These are phyloP conservation scores for Fusarium sp. DNA, from an alignment of 2,329 filamentous ascomycete genomes.

Conservation along the genomic window DNA sequence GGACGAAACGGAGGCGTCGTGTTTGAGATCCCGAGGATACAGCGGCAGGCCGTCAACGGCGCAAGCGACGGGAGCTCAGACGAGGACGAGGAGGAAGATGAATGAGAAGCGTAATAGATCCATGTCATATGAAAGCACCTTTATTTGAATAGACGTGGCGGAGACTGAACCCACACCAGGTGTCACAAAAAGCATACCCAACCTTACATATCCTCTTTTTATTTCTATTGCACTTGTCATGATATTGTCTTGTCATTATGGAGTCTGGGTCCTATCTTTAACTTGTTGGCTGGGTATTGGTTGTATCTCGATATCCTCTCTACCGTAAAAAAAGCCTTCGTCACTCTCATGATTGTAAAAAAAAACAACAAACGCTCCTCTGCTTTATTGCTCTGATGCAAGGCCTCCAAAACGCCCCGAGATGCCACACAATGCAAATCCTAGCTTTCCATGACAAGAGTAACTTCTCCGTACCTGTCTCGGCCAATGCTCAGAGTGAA, in stretches of 20 bases:
- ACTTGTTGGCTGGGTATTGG: constrained; percentile 29
- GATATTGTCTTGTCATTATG: constrained; percentile 6
- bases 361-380: not conserved
- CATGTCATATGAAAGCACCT: constrained; percentile 22
- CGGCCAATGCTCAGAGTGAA: not conserved
- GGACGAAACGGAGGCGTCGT: constrained; percentile 86
- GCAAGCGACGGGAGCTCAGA: constrained; percentile 44
- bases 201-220: constrained; percentile 1
- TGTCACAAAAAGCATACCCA: constrained; percentile 27
- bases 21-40: constrained; percentile 78
- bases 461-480: constrained; percentile 2
- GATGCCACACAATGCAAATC: not conserved
- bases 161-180: constrained; percentile 27
- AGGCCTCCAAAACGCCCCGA: constrained; percentile 6
- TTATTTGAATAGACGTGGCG: constrained; percentile 39
- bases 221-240: not conserved
- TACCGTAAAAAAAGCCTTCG: constrained; percentile 1
- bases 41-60: constrained; percentile 50
- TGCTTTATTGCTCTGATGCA: constrained; percentile 9
- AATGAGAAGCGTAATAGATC: constrained; percentile 42
- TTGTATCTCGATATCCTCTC: constrained; percentile 30
- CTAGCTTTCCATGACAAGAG: not conserved
- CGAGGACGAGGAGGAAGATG: constrained; percentile 39
- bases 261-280: constrained; percentile 21
- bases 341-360: not conserved